Conservation (phyloP, 2,329 filamentous ascomycete species). For the Beauveria australis region DNA sequence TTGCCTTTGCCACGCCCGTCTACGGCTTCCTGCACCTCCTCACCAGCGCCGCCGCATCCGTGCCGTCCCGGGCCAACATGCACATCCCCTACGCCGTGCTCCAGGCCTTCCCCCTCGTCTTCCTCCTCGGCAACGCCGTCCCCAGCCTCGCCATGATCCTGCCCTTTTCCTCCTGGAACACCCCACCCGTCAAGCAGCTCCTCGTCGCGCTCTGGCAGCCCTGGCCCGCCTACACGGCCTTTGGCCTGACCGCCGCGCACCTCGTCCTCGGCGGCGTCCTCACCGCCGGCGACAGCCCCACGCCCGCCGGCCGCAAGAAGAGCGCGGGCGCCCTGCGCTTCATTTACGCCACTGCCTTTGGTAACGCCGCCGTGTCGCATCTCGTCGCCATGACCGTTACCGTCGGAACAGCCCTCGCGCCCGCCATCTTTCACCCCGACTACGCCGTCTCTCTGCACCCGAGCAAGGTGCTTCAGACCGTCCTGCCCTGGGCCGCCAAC, state of each 20-base stretch:
- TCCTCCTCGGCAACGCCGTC: constrained; percentile 12
- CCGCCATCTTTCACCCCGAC: constrained; percentile 9
- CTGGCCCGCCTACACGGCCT: constrained; percentile 16
- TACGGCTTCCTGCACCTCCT: constrained; percentile 14
- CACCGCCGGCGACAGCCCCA: background rate
- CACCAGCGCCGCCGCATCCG: constrained; percentile 8
- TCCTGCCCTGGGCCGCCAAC: constrained; percentile 12
- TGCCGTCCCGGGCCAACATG: constrained; percentile 14
- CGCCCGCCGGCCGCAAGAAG: constrained; percentile 1
- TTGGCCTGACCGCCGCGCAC: constrained; percentile 9
- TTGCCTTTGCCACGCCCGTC: constrained; percentile 15
- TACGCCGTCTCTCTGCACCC: constrained; percentile 13
- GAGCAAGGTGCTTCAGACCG: constrained; percentile 11
- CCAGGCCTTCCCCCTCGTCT: constrained; percentile 12
- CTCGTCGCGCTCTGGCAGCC: constrained; percentile 16
- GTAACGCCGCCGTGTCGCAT: constrained; percentile 13
- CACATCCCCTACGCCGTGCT: constrained; percentile 13
- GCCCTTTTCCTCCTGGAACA: constrained; percentile 10
- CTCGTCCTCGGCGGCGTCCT: background rate
- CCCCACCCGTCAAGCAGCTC: constrained; percentile 15
- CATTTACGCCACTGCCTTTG: constrained; percentile 15
- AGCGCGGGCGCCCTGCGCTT: constrained; percentile 8
- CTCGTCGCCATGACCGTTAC: constrained; percentile 8
- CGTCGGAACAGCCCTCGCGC: constrained; percentile 10
- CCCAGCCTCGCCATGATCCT: constrained; percentile 13